Percentiles rank a stretch among this genome's conserved stretches.
Evolutionary conservation across 768 basidiomycete genomes (phyloP).

Genomic region (Psilocybe sp.): DNA sequence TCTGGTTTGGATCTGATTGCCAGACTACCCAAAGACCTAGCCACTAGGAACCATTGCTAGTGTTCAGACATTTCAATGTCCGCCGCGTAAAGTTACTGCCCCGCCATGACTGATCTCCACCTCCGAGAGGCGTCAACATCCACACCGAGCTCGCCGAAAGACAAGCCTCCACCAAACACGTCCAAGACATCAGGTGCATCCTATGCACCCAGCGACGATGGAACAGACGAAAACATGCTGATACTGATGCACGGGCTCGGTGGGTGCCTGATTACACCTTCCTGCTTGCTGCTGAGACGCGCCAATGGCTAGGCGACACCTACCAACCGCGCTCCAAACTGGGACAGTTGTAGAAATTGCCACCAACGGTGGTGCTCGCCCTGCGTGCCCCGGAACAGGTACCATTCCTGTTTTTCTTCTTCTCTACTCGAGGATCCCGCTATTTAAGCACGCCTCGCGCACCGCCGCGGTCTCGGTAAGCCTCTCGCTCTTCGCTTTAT

Average conservation of each 20-base stretch:
- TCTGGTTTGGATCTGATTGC: too few relatives aligned
- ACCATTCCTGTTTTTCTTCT: slow-evolving; percentile 52
- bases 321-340: slow-evolving; percentile 74
- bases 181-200: slow-evolving; percentile 50
- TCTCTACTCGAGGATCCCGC: too few relatives aligned
- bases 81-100: too few relatives aligned
- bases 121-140: slow-evolving; percentile 26
- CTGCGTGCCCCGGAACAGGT: slow-evolving; percentile 78
- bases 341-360: slow-evolving; percentile 72
- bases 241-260: slow-evolving; percentile 86
- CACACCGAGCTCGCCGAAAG: slow-evolving; percentile 23
- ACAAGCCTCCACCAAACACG: slow-evolving; percentile 49
- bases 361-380: slow-evolving; percentile 84
- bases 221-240: slow-evolving; percentile 82
- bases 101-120: slow-evolving; percentile 25
- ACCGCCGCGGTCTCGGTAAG: too few relatives aligned
- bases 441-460: too few relatives aligned
- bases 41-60: too few relatives aligned
- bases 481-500: too few relatives aligned
- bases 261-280: slow-evolving; percentile 27
- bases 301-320: slow-evolving; percentile 65
- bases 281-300: neutral
- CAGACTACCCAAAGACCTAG: too few relatives aligned
- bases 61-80: too few relatives aligned
- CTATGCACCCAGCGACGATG: slow-evolving; percentile 76